Evolutionary conservation across 2,329 filamentous ascomycete species (phyloP).

Genomic region (Penicillium aurantiogriseum): DNA sequence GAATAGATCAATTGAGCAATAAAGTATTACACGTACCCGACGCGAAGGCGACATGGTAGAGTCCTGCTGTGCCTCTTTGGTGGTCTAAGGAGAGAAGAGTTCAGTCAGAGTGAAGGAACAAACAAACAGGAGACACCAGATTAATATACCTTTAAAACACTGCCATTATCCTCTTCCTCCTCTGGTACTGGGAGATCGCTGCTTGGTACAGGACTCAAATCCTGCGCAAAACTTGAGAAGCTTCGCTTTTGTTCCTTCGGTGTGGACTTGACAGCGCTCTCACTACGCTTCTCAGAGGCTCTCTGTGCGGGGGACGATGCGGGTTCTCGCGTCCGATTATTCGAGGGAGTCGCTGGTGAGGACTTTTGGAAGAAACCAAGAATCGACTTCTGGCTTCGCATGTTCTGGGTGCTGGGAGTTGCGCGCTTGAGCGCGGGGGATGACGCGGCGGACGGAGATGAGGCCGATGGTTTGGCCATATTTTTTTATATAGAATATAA

Average conservation of each 20-base stretch:
- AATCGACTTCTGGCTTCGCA: conserved; percentile 69
- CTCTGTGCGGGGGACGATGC: conserved; percentile 39
- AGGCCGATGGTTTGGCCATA: conserved; percentile 41
- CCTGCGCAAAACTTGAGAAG: conserved; percentile 44
- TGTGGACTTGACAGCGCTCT: conserved; percentile 31
- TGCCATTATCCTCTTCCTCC: conserved; percentile 53
- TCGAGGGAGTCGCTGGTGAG: conserved; percentile 46
- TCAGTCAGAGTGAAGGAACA: conserved; percentile 1
- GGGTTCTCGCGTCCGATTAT: conserved; percentile 31
- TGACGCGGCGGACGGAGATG: conserved; percentile 37
- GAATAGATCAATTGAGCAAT: background rate
- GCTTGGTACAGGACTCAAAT: conserved; percentile 73
- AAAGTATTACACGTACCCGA: conserved; percentile 58
- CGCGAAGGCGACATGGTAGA: conserved; percentile 70
- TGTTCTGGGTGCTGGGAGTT: conserved; percentile 43
- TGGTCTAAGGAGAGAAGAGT: conserved; percentile 39
- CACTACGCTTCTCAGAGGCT: conserved; percentile 31
- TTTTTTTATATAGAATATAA: background rate
- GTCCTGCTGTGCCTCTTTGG: conserved; percentile 40
- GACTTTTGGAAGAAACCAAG: conserved; percentile 73
- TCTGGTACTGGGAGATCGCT: conserved; percentile 72
- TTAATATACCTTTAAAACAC: conserved; percentile 38
- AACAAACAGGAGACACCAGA: background rate
- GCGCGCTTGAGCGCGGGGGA: conserved; percentile 41
- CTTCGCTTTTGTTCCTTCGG: conserved; percentile 49